Evolutionary conservation across 2,329 filamentous ascomycete species (phyloP).

Genomic region (Aspergillus phoenicis): DNA sequence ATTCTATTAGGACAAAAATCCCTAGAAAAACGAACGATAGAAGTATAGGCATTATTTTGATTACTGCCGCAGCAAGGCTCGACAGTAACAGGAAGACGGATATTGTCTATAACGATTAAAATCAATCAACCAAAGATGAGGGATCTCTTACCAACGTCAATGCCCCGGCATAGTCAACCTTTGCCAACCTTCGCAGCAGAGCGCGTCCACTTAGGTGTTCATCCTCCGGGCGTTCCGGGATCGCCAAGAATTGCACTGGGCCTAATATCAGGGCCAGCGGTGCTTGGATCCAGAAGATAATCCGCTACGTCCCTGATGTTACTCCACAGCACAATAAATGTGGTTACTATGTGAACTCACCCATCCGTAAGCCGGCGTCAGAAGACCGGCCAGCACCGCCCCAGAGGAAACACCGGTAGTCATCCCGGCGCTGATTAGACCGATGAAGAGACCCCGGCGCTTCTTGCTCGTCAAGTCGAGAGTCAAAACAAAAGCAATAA

Average conservation of each 20-base stretch:
- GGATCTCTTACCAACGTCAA: conserved; percentile 58
- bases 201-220: conserved; percentile 41
- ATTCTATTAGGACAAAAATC: conserved; percentile 63
- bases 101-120: conserved; percentile 48
- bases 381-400: conserved; percentile 68
- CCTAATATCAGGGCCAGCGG: conserved; percentile 66
- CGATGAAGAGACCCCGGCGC: conserved; percentile 71
- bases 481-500: conserved; percentile 72
- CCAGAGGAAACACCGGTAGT: conserved; percentile 72
- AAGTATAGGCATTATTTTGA: conserved; percentile 62
- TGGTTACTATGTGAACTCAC: conserved; percentile 47
- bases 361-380: conserved; percentile 69
- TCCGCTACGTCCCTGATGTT: conserved; percentile 52
- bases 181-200: conserved; percentile 58
- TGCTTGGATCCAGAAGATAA: conserved; percentile 72
- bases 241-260: conserved; percentile 63
- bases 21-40: conserved; percentile 63
- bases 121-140: too few relatives aligned
- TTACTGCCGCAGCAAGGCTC: conserved; percentile 65
- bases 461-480: conserved; percentile 71
- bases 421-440: conserved; percentile 71
- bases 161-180: conserved; percentile 76
- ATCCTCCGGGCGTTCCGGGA: conserved; percentile 56
- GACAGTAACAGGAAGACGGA: conserved; percentile 73
- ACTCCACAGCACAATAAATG: not conserved